Conservation (phyloP, 441 rosid genomes). For the Erysimum cheiri region DNA sequence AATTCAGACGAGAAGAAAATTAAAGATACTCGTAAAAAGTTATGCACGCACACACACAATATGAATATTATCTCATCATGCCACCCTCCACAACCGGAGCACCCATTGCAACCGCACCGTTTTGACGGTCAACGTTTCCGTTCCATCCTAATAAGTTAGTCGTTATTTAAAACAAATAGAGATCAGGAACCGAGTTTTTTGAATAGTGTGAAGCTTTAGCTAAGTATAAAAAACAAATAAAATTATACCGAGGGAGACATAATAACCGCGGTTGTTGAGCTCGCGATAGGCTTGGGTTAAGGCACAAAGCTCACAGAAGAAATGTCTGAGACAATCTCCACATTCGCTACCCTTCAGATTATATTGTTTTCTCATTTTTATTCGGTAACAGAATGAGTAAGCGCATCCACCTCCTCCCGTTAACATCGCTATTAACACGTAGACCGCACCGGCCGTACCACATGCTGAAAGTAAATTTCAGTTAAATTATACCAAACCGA, state of each 20-base stretch:
- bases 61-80: slow-evolving; percentile 27
- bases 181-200: slow-evolving; percentile 1
- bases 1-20: too few relatives aligned
- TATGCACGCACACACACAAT: too few relatives aligned
- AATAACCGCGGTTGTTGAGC: slow-evolving; percentile 54
- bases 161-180: too few relatives aligned
- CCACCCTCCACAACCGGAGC: slow-evolving; percentile 28
- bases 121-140: slow-evolving; percentile 28
- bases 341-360: slow-evolving; percentile 34
- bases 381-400: slow-evolving; percentile 50
- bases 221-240: neutral
- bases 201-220: neutral
- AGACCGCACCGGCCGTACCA: slow-evolving; percentile 42
- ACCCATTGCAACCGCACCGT: slow-evolving; percentile 11
- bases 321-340: slow-evolving; percentile 46
- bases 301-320: slow-evolving; percentile 53
- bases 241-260: slow-evolving; percentile 47
- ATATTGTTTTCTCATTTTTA: slow-evolving; percentile 48
- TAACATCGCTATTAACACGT: slow-evolving; percentile 20
- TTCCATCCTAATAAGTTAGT: slow-evolving; percentile 19
- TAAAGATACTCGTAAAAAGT: too few relatives aligned
- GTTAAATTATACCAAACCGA: neutral
- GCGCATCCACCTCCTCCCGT: slow-evolving; percentile 41
- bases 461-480: slow-evolving; percentile 35
- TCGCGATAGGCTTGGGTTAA: slow-evolving; percentile 54